These are phyloP conservation scores for Trichoderma asperelloides DNA, from an alignment of 495 filamentous ascomycete genomes.

Conservation along the genomic window DNA sequence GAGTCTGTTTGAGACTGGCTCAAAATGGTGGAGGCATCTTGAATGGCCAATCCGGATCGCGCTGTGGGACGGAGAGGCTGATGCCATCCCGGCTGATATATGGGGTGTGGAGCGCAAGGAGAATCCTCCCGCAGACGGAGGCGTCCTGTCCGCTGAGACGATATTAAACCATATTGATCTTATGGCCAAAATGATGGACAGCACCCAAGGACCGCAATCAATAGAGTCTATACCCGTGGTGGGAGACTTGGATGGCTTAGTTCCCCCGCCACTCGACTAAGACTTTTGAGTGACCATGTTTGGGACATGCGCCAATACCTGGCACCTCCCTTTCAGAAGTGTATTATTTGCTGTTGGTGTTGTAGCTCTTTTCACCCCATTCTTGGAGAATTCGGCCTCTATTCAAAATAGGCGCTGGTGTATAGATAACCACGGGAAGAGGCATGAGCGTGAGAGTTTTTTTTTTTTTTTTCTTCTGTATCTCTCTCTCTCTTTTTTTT, in stretches of 20 bases:
- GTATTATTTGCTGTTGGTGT: not conserved
- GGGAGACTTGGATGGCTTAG: not conserved
- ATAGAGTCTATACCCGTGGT: slow-evolving; percentile 1
- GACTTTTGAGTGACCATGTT: no score
- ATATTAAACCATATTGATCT: slow-evolving; percentile 40
- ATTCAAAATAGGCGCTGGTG: not conserved
- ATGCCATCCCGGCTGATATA: slow-evolving; percentile 36
- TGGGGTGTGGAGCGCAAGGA: slow-evolving; percentile 41
- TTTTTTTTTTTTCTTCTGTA: not conserved
- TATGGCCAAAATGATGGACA: slow-evolving; percentile 34
- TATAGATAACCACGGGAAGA: not conserved
- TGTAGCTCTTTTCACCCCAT: not conserved
- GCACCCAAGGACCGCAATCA: slow-evolving; percentile 3
- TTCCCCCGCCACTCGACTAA: not conserved
- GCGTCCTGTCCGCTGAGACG: slow-evolving; percentile 13
- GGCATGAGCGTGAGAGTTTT: not conserved
- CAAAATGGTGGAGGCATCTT: slow-evolving; percentile 46
- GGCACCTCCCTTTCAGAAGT: not conserved
- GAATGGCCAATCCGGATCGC: slow-evolving; percentile 47
- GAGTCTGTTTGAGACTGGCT: slow-evolving; percentile 38
- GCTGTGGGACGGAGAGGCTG: slow-evolving; percentile 31
- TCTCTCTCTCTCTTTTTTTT: not conserved
- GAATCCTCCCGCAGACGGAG: slow-evolving; percentile 27
- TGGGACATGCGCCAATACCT: not conserved
- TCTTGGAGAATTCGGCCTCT: not conserved